phyloP scores from a whole-genome alignment of 176 grass and related monocot species.

The Musa beccarii region DNA sequence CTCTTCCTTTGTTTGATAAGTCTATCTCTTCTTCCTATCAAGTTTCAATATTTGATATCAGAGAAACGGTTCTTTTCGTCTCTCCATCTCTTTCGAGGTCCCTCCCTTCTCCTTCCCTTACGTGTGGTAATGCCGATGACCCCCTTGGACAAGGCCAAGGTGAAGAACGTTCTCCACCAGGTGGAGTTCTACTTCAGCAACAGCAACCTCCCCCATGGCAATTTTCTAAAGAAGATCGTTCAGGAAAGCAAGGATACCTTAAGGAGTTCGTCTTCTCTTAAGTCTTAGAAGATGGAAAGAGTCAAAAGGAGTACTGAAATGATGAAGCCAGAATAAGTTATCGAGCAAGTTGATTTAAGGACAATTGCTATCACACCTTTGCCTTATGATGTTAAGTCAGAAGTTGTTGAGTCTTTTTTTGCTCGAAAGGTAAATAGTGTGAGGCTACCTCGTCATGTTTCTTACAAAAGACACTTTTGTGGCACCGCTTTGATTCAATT shows the following conservation, averaged over 20 bases:
- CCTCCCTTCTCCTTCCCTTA: no score
- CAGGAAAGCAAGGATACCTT: constrained; percentile 63
- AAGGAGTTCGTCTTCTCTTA: constrained; percentile 42
- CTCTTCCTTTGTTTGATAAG: no score
- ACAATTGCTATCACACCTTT: constrained; percentile 71
- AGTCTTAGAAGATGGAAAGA: constrained; percentile 60
- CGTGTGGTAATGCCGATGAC: constrained; percentile 29
- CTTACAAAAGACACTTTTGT: constrained; percentile 59
- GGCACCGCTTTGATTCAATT: constrained; percentile 89
- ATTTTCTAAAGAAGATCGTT: constrained; percentile 46
- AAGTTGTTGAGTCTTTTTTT: constrained; percentile 81
- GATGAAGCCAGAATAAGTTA: constrained; percentile 60
- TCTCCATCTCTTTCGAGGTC: background rate
- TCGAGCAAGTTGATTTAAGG: constrained; percentile 68
- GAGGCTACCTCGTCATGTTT: constrained; percentile 67
- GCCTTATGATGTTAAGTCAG: constrained; percentile 69
- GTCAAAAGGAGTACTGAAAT: constrained; percentile 58
- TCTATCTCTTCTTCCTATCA: no score
- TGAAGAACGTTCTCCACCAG: constrained; percentile 52
- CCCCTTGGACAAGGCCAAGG: constrained; percentile 51
- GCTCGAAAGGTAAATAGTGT: constrained; percentile 82
- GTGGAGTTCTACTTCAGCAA: constrained; percentile 97
- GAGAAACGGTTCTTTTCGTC: no score
- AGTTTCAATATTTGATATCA: no score
- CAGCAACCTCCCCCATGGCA: constrained; percentile 75